These are phyloP conservation scores for Boeremia exigua DNA, from an alignment of 2,329 filamentous ascomycete species.

Conservation along the genomic window DNA sequence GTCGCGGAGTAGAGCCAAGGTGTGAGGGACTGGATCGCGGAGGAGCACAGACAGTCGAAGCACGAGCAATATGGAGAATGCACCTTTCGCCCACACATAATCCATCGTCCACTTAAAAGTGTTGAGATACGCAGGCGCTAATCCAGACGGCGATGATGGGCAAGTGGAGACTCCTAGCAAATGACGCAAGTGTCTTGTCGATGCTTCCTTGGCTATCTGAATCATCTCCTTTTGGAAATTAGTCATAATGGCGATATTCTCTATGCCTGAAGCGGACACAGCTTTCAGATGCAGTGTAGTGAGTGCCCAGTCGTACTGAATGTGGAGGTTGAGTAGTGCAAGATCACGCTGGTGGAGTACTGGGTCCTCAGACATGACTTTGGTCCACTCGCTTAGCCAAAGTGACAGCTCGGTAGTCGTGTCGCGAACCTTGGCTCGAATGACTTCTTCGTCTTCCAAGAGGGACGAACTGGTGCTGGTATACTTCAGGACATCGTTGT, in stretches of 20 bases:
- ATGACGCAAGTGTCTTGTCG: conserved; percentile 58
- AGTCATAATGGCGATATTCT: conserved; percentile 61
- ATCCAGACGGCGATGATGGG: conserved; percentile 25
- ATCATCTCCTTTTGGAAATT: conserved; percentile 56
- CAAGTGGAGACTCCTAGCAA: conserved; percentile 47
- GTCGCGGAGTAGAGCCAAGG: conserved; percentile 52
- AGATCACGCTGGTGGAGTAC: conserved; percentile 20
- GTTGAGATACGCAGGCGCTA: conserved; percentile 51
- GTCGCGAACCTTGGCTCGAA: conserved; percentile 29
- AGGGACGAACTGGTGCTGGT: conserved; percentile 14
- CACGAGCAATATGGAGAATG: conserved; percentile 63
- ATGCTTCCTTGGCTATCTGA: conserved; percentile 58
- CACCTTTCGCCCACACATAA: conserved; percentile 65
- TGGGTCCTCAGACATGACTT: conserved; percentile 29
- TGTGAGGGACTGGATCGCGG: conserved; percentile 49
- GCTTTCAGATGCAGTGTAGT: conserved; percentile 61
- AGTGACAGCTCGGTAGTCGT: conserved; percentile 37
- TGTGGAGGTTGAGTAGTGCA: conserved; percentile 54
- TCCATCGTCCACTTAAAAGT: conserved; percentile 63
- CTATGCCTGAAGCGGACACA: conserved; percentile 56
- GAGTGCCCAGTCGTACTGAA: conserved; percentile 62
- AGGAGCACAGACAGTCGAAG: conserved; percentile 60
- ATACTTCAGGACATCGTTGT: conserved; percentile 28
- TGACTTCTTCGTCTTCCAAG: conserved; percentile 23
- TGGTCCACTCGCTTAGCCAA: conserved; percentile 53